phyloP scores from a whole-genome alignment of 2,329 filamentous ascomycete genomes.

The Xylaria sp. region DNA sequence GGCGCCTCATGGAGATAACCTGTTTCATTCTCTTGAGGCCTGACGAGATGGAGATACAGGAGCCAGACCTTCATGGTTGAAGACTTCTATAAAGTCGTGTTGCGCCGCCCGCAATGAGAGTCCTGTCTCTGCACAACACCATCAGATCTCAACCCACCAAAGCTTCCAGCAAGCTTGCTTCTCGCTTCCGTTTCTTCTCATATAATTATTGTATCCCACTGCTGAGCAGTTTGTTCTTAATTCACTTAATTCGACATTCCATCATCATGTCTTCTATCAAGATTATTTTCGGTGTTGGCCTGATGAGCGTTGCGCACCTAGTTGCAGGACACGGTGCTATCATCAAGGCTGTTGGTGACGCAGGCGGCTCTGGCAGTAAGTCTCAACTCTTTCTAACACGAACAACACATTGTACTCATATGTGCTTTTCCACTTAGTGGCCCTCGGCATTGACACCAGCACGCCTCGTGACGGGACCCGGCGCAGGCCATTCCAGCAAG shows the following conservation, averaged over 20 bases:
- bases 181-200: neutral
- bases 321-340: slow-evolving; percentile 71
- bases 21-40: neutral
- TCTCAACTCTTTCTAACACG: neutral
- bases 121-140: slow-evolving; percentile 7
- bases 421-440: slow-evolving; percentile 45
- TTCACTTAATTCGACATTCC: slow-evolving; percentile 8
- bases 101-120: slow-evolving; percentile 11
- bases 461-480: slow-evolving; percentile 71
- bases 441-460: slow-evolving; percentile 60
- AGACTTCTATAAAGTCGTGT: slow-evolving; percentile 27
- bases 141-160: slow-evolving; percentile 2
- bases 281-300: slow-evolving; percentile 53
- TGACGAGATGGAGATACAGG: neutral
- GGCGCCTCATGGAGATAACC: neutral
- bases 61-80: neutral
- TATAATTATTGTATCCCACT: slow-evolving; percentile 26
- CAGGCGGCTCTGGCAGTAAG: slow-evolving; percentile 64
- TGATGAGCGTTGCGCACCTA: slow-evolving; percentile 64
- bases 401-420: slow-evolving; percentile 2
- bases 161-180: slow-evolving; percentile 28
- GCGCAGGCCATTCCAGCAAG: slow-evolving; percentile 71
- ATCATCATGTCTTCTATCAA: slow-evolving; percentile 46
- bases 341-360: slow-evolving; percentile 65
- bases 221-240: slow-evolving; percentile 41